Evolutionary conservation across 257 asterid genomes (phyloP).

Genomic region (Thymus quinquecostatus): DNA sequence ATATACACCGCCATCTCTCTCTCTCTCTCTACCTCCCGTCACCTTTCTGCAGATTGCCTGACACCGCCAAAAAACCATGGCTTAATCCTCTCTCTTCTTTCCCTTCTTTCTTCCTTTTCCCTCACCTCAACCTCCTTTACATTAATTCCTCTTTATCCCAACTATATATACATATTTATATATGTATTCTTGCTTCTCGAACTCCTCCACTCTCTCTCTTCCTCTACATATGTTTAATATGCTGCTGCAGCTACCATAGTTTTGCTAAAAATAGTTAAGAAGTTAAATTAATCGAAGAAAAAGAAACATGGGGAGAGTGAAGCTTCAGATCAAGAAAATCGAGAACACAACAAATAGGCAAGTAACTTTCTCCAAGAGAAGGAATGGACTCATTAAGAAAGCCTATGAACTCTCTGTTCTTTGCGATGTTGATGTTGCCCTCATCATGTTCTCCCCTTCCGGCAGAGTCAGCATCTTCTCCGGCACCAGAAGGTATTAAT

Average conservation of each 20-base stretch:
- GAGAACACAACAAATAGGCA: conserved; percentile 97
- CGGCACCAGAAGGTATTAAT: conserved; percentile 65
- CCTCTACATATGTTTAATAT: too few species aligned
- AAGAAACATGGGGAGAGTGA: conserved; percentile 81
- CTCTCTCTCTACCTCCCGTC: conserved; percentile 50
- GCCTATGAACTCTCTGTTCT: conserved; percentile 98
- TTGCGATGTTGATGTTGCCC: conserved; percentile 95
- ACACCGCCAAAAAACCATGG: conserved; percentile 50
- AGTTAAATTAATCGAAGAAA: not conserved
- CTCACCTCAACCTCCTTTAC: too few species aligned
- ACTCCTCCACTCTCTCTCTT: too few species aligned
- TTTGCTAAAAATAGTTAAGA: too few species aligned
- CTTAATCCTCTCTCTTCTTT: conserved; percentile 27
- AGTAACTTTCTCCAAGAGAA: conserved; percentile 95
- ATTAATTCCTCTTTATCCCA: conserved; percentile 12
- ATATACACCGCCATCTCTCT: conserved; percentile 56
- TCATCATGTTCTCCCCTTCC: conserved; percentile 95
- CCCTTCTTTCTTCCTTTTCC: not conserved
- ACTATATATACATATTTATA: too few species aligned
- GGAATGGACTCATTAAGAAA: conserved; percentile 94
- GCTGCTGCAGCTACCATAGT: too few species aligned
- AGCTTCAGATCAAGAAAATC: conserved; percentile 87
- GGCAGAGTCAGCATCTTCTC: conserved; percentile 84
- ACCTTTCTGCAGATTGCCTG: conserved; percentile 53
- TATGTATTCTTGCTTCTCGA: too few species aligned